Conservation (phyloP, 441 rosid species). For the Gossypium trilobum region DNA sequence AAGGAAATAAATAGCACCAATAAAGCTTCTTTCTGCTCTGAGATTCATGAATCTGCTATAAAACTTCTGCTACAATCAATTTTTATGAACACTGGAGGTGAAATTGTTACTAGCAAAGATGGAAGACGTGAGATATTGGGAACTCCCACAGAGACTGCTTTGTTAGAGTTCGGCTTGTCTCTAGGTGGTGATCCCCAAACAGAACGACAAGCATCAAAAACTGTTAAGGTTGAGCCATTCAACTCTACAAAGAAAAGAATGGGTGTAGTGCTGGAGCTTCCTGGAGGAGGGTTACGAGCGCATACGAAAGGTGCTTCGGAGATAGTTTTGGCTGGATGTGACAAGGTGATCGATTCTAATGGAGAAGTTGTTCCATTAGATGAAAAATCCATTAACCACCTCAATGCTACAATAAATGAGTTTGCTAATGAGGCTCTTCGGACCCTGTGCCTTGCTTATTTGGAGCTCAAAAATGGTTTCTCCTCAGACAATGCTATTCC, state of each 20-base stretch:
- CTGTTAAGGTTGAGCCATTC: slow-evolving; percentile 73
- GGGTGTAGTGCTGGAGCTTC: slow-evolving; percentile 67
- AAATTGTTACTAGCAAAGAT: slow-evolving; percentile 48
- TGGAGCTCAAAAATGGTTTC: slow-evolving; percentile 45
- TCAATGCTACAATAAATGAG: slow-evolving; percentile 43
- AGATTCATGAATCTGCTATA: slow-evolving; percentile 45
- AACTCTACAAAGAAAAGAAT: slow-evolving; percentile 68
- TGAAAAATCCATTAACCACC: slow-evolving; percentile 35
- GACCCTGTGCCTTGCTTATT: slow-evolving; percentile 56
- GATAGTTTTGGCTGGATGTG: slow-evolving; percentile 51
- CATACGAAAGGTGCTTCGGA: slow-evolving; percentile 68
- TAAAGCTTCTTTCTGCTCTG: slow-evolving; percentile 39
- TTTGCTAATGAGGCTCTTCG: slow-evolving; percentile 69
- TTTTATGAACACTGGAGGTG: slow-evolving; percentile 73
- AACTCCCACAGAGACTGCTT: slow-evolving; percentile 67
- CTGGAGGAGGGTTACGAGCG: slow-evolving; percentile 44
- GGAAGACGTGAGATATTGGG: slow-evolving; percentile 67
- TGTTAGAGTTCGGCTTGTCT: slow-evolving; percentile 72
- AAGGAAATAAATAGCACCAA: slow-evolving; percentile 34
- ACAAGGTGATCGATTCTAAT: slow-evolving; percentile 40
- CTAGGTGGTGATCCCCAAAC: slow-evolving; percentile 68
- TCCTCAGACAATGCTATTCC: slow-evolving; percentile 49
- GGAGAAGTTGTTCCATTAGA: slow-evolving; percentile 57
- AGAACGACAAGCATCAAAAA: slow-evolving; percentile 38
- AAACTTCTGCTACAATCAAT: slow-evolving; percentile 60